These are phyloP conservation scores for Tephrocybe sp. DNA, from an alignment of 768 basidiomycete genomes.

Conservation along the genomic window DNA sequence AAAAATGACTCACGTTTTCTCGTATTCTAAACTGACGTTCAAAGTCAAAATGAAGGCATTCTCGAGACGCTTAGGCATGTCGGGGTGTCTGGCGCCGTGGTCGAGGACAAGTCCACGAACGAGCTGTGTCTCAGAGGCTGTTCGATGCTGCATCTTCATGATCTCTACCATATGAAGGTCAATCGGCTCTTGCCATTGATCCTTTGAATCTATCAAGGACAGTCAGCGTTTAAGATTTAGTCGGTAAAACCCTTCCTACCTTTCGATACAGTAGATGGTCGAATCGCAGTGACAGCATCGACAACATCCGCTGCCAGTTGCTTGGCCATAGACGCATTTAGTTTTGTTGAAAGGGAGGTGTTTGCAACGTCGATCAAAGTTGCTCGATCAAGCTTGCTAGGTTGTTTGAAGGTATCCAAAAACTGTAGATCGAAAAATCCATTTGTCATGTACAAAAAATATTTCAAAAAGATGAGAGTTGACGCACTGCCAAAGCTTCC, in stretches of 20 bases:
- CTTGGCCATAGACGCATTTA: conserved; percentile 78
- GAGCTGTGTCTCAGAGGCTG: conserved; percentile 94
- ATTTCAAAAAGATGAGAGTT: conserved; percentile 8
- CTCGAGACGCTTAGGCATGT: conserved; percentile 98
- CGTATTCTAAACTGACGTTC: conserved; percentile 98
- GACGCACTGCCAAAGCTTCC: conserved; percentile 79
- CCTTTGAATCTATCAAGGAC: conserved; percentile 46
- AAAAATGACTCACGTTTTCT: conserved; percentile 83
- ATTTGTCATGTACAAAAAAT: conserved; percentile 5
- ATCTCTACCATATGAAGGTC: conserved; percentile 99
- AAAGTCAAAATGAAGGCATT: conserved; percentile 94
- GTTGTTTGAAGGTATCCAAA: conserved; percentile 86
- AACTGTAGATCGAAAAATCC: conserved; percentile 54
- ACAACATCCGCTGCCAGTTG: conserved; percentile 91
- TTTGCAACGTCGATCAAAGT: conserved; percentile 91
- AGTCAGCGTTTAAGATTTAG: conserved; percentile 7
- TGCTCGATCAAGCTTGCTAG: conserved; percentile 78
- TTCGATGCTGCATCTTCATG: conserved; percentile 99
- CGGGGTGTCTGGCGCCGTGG: conserved; percentile 96
- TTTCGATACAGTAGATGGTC: conserved; percentile 61
- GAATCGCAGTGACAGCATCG: conserved; percentile 91
- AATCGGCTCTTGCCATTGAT: conserved; percentile 84
- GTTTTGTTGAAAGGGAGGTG: conserved; percentile 95
- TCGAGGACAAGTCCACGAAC: conserved; percentile 95
- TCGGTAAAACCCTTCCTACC: conserved; percentile 38